Evolutionary conservation across 345 rosid genomes (phyloP).

Genomic region (Hibiscus mutabilis): DNA sequence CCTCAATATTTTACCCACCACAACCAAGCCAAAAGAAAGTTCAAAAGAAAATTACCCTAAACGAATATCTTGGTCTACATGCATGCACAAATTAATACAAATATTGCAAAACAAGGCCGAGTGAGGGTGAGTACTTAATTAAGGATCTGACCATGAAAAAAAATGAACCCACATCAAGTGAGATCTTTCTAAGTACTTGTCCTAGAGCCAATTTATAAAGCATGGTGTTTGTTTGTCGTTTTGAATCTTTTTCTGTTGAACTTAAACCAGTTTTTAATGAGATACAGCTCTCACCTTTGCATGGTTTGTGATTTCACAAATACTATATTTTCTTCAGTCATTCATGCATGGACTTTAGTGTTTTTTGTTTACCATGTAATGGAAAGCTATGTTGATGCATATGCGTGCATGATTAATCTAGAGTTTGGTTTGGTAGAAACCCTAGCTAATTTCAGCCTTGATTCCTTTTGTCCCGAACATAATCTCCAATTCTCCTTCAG

Average conservation of each 20-base stretch:
- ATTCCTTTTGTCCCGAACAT: too few relatives aligned
- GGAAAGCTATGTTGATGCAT: neutral
- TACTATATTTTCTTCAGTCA: neutral
- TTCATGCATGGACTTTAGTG: neutral
- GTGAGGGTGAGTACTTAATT: constrained; percentile 20
- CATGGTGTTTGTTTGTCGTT: neutral
- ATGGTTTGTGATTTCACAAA: neutral
- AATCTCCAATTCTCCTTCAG: too few relatives aligned
- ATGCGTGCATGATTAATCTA: neutral
- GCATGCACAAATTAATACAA: neutral
- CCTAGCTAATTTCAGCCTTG: too few relatives aligned
- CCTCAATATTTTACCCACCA: neutral
- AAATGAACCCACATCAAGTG: constrained; percentile 8
- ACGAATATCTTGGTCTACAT: neutral
- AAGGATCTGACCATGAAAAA: constrained; percentile 20
- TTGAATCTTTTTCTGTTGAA: neutral
- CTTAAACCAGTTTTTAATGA: constrained; percentile 11
- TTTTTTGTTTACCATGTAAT: neutral
- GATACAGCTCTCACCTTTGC: neutral
- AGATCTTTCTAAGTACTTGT: constrained; percentile 21
- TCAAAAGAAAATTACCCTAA: neutral
- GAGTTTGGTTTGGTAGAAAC: too few relatives aligned
- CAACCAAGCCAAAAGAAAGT: neutral
- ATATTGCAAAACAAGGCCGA: neutral
- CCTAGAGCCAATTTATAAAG: constrained; percentile 7